A percentile compares a stretch with the other conserved stretches of the same genome.
These are phyloP conservation scores for Cardamine occulta DNA, from an alignment of 345 rosid genomes.

Conservation along the genomic window DNA sequence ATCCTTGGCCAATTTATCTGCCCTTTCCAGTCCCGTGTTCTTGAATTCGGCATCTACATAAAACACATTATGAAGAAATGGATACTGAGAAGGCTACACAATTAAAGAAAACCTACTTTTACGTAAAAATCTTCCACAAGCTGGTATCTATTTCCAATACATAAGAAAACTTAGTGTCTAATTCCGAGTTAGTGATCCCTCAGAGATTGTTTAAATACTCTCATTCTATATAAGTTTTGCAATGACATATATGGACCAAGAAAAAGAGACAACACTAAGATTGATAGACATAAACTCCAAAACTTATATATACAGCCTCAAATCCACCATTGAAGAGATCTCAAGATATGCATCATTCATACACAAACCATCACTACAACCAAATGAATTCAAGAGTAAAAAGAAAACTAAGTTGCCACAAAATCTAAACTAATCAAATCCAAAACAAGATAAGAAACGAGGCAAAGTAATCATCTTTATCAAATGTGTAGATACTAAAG, in stretches of 20 bases:
- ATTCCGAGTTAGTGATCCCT: background rate
- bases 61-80: conserved; percentile 11
- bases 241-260: background rate
- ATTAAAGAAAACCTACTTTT: background rate
- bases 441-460: background rate
- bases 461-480: conserved; percentile 11
- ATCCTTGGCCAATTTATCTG: conserved; percentile 67
- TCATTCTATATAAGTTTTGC: background rate
- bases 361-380: background rate
- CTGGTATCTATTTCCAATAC: background rate
- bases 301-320: background rate
- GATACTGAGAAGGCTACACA: background rate
- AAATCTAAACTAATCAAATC: background rate
- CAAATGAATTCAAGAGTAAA: background rate
- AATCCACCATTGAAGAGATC: background rate
- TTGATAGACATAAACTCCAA: too few relatives aligned
- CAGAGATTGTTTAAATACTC: background rate
- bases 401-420: background rate
- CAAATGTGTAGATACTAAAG: background rate
- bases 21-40: conserved; percentile 85
- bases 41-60: conserved; percentile 78
- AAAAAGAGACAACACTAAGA: conserved; percentile 6
- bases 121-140: background rate
- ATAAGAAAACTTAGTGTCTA: background rate
- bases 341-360: background rate